These are phyloP conservation scores for Fistulifera pelliculosa DNA, from an alignment of 108 stramenopile genomes.

Conservation along the genomic window DNA sequence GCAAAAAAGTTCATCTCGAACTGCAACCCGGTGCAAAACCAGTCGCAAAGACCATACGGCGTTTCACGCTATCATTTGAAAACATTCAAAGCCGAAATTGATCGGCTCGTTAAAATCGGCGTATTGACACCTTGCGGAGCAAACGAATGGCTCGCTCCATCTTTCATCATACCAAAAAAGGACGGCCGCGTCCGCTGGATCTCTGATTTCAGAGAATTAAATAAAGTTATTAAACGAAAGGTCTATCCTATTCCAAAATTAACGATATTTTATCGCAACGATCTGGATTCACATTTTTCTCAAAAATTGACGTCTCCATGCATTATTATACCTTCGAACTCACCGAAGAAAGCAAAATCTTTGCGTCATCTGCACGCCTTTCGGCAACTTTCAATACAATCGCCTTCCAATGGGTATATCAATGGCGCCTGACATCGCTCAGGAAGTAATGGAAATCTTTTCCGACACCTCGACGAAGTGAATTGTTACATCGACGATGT, in stretches of 20 bases:
- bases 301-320: slow-evolving; percentile 23
- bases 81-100: no score
- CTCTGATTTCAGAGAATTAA: slow-evolving; percentile 26
- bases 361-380: slow-evolving; percentile 33
- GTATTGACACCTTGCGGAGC: no score
- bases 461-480: slow-evolving; percentile 16
- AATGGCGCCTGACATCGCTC: slow-evolving; percentile 30
- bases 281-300: slow-evolving; percentile 12
- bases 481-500: slow-evolving; percentile 44
- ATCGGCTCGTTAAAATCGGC: no score
- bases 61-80: no score
- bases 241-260: slow-evolving; percentile 14
- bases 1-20: slow-evolving; percentile 27
- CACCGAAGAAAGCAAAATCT: slow-evolving; percentile 12
- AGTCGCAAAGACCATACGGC: background rate
- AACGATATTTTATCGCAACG: slow-evolving; percentile 11
- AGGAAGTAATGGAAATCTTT: slow-evolving; percentile 5
- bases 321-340: slow-evolving; percentile 29
- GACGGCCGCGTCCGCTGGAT: slow-evolving; percentile 7
- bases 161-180: slow-evolving; percentile 32
- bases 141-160: slow-evolving; percentile 8
- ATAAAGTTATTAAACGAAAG: slow-evolving; percentile 13
- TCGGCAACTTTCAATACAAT: slow-evolving; percentile 27
- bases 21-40: slow-evolving; percentile 9
- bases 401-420: slow-evolving; percentile 40